These are phyloP conservation scores for Calendula officinalis DNA, from an alignment of 129 eudicot genomes.

Conservation along the genomic window DNA sequence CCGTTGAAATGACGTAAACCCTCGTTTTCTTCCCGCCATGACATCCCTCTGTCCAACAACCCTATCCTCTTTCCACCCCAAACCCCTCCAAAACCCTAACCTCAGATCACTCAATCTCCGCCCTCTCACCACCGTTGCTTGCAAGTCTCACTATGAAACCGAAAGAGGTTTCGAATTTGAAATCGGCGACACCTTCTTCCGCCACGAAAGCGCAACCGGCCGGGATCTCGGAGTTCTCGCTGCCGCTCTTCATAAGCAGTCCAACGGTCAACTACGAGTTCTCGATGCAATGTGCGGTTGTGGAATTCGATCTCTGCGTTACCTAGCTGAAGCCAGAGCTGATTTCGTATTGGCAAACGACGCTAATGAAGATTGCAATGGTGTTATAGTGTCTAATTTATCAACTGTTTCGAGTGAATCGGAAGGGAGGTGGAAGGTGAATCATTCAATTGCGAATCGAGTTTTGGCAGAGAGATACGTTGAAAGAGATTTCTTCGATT, in stretches of 20 bases:
- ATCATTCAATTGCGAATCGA: slow-evolving; percentile 61
- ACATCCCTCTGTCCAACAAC: slow-evolving; percentile 37
- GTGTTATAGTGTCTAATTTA: slow-evolving; percentile 52
- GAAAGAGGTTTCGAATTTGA: slow-evolving; percentile 67
- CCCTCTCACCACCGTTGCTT: slow-evolving; percentile 12
- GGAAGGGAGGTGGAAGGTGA: slow-evolving; percentile 66
- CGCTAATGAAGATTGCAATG: slow-evolving; percentile 53
- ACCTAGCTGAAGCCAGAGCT: slow-evolving; percentile 63
- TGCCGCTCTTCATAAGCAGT: slow-evolving; percentile 54
- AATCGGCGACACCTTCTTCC: slow-evolving; percentile 54
- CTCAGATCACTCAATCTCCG: slow-evolving; percentile 23
- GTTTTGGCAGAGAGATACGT: slow-evolving; percentile 74
- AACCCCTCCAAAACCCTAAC: slow-evolving; percentile 28
- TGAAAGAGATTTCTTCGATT: slow-evolving; percentile 70
- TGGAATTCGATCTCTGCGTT: slow-evolving; percentile 81
- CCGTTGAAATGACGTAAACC: background rate
- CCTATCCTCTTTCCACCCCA: slow-evolving; percentile 38
- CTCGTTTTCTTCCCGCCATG: slow-evolving; percentile 54
- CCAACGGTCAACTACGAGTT: slow-evolving; percentile 47
- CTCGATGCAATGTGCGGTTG: slow-evolving; percentile 97
- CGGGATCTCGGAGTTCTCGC: slow-evolving; percentile 97
- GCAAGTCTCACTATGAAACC: slow-evolving; percentile 35
- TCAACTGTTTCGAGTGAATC: slow-evolving; percentile 35
- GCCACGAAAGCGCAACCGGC: slow-evolving; percentile 72
- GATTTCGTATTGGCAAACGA: slow-evolving; percentile 88